A percentile compares a stretch with the other conserved stretches of the same genome.
Evolutionary conservation across 2,329 filamentous ascomycete genomes (phyloP).

Genomic region (Alternaria tenuissima): DNA sequence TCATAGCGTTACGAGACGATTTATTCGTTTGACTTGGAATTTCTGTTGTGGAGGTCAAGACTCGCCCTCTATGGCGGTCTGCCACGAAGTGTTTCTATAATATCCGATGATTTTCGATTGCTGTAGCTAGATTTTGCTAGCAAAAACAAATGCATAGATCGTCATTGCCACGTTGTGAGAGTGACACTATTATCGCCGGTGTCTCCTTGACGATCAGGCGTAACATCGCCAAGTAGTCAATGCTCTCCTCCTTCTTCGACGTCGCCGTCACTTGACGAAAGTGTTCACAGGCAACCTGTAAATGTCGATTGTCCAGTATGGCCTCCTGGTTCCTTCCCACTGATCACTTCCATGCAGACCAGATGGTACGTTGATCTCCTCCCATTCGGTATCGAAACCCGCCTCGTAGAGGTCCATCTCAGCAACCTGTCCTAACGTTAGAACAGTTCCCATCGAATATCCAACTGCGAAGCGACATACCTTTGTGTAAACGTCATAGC

Average conservation of each 20-base stretch:
- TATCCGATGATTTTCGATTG: neutral
- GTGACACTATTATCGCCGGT: neutral
- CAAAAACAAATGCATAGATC: neutral
- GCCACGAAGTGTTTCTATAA: neutral
- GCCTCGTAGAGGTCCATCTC: constrained; percentile 49
- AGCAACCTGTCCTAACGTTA: constrained; percentile 36
- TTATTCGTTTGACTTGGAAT: neutral
- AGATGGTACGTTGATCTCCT: constrained; percentile 45
- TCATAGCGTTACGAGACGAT: neutral
- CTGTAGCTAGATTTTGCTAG: neutral
- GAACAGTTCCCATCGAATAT: neutral
- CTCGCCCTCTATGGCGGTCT: neutral
- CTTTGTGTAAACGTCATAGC: constrained; percentile 52
- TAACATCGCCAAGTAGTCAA: neutral
- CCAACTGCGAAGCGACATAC: constrained; percentile 20
- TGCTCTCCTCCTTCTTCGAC: no score
- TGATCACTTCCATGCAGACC: constrained; percentile 46
- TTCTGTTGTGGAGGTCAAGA: neutral
- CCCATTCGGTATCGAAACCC: constrained; percentile 48
- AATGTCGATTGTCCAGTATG: constrained; percentile 50
- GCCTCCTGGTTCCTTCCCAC: constrained; percentile 47
- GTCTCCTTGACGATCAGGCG: neutral
- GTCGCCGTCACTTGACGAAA: constrained; percentile 37
- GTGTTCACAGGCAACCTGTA: constrained; percentile 48
- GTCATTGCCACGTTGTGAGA: no score